These are phyloP conservation scores for Globisporangium cylindrosporum DNA, from an alignment of 352 stramenopile genomes.

Conservation along the genomic window DNA sequence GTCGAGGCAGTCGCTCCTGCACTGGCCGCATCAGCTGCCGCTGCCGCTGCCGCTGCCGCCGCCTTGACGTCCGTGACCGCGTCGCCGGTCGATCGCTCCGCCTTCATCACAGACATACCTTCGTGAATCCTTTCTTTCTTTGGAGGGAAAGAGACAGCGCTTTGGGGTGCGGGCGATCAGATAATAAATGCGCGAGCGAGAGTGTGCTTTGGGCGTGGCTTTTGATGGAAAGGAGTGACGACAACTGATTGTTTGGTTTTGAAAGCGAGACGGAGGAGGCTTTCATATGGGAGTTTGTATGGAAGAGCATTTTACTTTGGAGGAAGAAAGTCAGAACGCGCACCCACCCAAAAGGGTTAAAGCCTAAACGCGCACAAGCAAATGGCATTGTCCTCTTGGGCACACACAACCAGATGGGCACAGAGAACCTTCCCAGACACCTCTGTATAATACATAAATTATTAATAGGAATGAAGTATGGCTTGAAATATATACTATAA, in stretches of 20 bases:
- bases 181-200: slow-evolving; percentile 1
- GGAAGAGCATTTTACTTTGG: background rate
- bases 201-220: background rate
- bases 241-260: background rate
- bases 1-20: background rate
- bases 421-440: background rate
- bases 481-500: too few species aligned
- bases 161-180: background rate
- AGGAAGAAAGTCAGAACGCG: slow-evolving; percentile 1
- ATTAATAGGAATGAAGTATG: background rate
- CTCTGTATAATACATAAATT: background rate
- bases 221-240: slow-evolving; percentile 5
- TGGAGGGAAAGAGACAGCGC: background rate
- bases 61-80: background rate
- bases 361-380: background rate
- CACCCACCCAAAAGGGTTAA: background rate
- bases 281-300: slow-evolving; percentile 18
- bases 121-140: background rate
- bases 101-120: slow-evolving; percentile 10
- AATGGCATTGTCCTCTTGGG: background rate
- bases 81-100: slow-evolving; percentile 5
- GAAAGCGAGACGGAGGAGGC: background rate
- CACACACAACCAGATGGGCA: slow-evolving; percentile 1
- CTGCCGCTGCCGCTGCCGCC: background rate
- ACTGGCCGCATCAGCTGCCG: background rate